Base-by-base conservation (phyloP, 2,329 filamentous ascomycete genomes). In the Pseudocercospora crystallina region DNA sequence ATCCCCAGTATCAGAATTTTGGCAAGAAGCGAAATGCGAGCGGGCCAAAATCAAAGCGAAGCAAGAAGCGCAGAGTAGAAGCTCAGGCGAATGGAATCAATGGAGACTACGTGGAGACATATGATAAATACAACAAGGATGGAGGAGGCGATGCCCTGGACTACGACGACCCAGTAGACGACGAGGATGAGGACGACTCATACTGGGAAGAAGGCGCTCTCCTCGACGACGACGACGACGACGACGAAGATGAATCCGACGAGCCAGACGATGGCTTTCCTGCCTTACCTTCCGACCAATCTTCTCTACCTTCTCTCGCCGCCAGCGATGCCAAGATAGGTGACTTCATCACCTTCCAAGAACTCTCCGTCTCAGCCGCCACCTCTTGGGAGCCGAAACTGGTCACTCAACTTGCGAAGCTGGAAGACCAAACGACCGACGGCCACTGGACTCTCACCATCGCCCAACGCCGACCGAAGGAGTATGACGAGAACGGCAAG, bases 331-430 rank as follows among this genome's bases (percentile, higher is more conserved):
- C 79, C 4, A 72, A 75, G 49, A 62, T 72, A 0, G 85, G 84
- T 8, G 85, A 85, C 73, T 74, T 86, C 12, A 79, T 91, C 54
- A 82, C 82, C 0, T 91, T 86, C 80, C 84, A 84, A 62, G 77
- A 84, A 60, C 75, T 83, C 62, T 69, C 79, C 51, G 74, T 86
- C 64, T 83, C 84, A 20, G 75, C 79, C 46, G 76, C 80, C 33
- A 84, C 83, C 29, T 76, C 79, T 41, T 86, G 85, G 85, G 76
- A 85, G 54, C 88, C 88, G 0, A 76, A 81, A 52, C 68, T 88
- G 9, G 72, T 78, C 1, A 80, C 87, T 49, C 77, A 77, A 42
- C 89, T 88, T 0, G 90, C 84, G 0, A 69, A 65, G 8, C 67
- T 86, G 26, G 73, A 90, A 5, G 73, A 83, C n/a, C 73, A 76